A percentile compares a stretch with the other conserved stretches of the same genome.
phyloP scores from a whole-genome alignment of 208 protist genomes.

The Trypanosoma lewisi region DNA sequence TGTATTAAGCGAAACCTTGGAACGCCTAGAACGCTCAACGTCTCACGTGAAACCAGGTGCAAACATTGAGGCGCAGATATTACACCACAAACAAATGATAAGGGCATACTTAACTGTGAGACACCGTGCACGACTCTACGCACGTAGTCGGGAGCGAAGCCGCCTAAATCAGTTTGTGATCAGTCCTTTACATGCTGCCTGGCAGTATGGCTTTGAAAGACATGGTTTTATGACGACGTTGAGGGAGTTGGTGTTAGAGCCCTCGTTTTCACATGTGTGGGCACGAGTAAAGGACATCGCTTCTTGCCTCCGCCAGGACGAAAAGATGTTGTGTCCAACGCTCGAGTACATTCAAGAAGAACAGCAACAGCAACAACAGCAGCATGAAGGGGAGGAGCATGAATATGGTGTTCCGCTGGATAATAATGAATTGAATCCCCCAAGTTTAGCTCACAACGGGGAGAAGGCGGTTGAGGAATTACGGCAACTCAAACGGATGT shows the following conservation, averaged over 20 bases:
- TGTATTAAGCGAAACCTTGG: slow-evolving; percentile 60
- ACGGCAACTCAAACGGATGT: slow-evolving; percentile 21
- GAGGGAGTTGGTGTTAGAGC: slow-evolving; percentile 15
- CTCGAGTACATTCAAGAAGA: slow-evolving; percentile 42
- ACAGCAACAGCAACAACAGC: slow-evolving; percentile 30
- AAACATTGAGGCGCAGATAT: slow-evolving; percentile 15
- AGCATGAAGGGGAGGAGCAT: slow-evolving; percentile 7
- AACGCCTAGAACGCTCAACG: slow-evolving; percentile 66
- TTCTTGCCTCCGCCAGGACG: slow-evolving; percentile 54
- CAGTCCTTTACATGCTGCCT: slow-evolving; percentile 52
- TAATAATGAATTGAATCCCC: not conserved
- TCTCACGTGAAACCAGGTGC: slow-evolving; percentile 28
- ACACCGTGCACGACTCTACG: slow-evolving; percentile 57
- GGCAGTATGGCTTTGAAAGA: slow-evolving; percentile 47
- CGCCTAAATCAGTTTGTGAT: slow-evolving; percentile 34
- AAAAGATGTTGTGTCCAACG: slow-evolving; percentile 62
- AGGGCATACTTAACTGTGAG: slow-evolving; percentile 48
- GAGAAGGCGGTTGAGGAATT: slow-evolving; percentile 27
- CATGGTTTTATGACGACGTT: slow-evolving; percentile 18
- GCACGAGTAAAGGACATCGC: slow-evolving; percentile 32
- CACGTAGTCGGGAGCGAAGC: slow-evolving; percentile 59
- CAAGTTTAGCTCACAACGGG: slow-evolving; percentile 1
- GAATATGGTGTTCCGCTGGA: not conserved
- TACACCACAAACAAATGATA: slow-evolving; percentile 58
- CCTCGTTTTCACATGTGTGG: slow-evolving; percentile 25